Evolutionary conservation across 495 filamentous ascomycete genomes (phyloP).

Genomic region (Podospora appendiculata): DNA sequence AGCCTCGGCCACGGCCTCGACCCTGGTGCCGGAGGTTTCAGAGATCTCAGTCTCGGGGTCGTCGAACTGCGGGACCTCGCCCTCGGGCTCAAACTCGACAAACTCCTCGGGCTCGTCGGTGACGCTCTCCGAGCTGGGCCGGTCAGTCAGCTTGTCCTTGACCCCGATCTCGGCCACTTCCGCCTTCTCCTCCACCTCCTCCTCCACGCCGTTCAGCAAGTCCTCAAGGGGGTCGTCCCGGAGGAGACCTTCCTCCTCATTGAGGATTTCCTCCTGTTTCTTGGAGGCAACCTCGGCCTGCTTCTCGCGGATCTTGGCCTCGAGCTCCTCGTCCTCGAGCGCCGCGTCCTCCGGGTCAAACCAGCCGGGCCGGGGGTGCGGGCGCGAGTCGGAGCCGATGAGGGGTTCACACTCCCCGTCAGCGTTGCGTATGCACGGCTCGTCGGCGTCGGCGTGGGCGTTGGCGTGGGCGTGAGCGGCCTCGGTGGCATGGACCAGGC

Average conservation of each 20-base stretch:
- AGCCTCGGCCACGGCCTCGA: neutral
- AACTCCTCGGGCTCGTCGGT: neutral
- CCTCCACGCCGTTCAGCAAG: too few species aligned
- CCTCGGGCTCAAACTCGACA: neutral
- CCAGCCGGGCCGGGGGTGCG: neutral
- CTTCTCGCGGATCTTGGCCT: neutral
- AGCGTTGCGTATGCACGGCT: neutral
- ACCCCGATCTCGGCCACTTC: neutral
- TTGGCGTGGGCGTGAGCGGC: neutral
- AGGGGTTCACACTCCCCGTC: too few species aligned
- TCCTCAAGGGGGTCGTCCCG: too few species aligned
- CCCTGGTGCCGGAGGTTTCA: neutral
- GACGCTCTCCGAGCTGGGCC: neutral
- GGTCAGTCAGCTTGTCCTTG: neutral
- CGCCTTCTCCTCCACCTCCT: neutral
- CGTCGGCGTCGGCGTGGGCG: neutral
- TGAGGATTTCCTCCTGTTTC: too few species aligned
- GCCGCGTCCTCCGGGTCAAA: neutral
- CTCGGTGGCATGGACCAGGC: neutral
- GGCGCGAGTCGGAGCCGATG: too few species aligned
- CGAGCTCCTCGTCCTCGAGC: neutral
- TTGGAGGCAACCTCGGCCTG: too few species aligned
- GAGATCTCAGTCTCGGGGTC: neutral
- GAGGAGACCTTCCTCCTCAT: too few species aligned
- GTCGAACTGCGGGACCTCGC: neutral